These are phyloP conservation scores for Hanseniaspora osmophila DNA, from an alignment of 805 yeast genomes.

Conservation along the genomic window DNA sequence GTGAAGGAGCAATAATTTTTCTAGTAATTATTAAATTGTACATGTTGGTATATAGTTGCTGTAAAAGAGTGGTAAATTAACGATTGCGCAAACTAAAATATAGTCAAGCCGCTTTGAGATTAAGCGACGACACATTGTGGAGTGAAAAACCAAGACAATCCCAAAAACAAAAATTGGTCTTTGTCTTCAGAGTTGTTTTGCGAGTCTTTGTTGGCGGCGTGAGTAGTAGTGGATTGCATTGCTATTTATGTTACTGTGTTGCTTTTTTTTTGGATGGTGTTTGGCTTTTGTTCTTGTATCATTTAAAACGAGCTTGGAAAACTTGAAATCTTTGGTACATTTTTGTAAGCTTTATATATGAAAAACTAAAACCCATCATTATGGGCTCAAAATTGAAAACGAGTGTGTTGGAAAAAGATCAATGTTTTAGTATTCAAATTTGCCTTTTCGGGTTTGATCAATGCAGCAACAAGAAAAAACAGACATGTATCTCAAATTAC, in stretches of 20 bases:
- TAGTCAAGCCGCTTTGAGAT: too few species aligned
- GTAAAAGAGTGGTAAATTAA: neutral
- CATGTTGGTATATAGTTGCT: too few species aligned
- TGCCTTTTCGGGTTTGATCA: too few species aligned
- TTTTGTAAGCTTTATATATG: neutral
- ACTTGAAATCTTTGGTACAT: too few species aligned
- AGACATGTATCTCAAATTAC: too few species aligned
- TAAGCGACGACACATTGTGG: conserved; percentile 8
- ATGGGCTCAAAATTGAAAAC: too few species aligned
- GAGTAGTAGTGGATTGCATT: conserved; percentile 5
- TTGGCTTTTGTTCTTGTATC: neutral
- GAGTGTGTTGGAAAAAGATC: too few species aligned
- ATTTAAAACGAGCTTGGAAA: neutral
- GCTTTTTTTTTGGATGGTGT: conserved; percentile 3
- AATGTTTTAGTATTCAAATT: too few species aligned
- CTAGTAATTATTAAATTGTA: too few species aligned
- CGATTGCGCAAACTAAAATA: neutral
- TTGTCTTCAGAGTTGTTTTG: conserved; percentile 6
- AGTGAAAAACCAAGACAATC: conserved; percentile 5
- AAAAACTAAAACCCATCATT: too few species aligned
- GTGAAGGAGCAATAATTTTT: too few species aligned
- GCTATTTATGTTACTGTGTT: neutral
- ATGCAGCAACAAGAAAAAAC: too few species aligned
- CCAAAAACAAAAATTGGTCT: conserved; percentile 5
- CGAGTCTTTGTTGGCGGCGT: conserved; percentile 4